Conservation (phyloP, 306 rosid genomes). For the Vachellia collinsii region DNA sequence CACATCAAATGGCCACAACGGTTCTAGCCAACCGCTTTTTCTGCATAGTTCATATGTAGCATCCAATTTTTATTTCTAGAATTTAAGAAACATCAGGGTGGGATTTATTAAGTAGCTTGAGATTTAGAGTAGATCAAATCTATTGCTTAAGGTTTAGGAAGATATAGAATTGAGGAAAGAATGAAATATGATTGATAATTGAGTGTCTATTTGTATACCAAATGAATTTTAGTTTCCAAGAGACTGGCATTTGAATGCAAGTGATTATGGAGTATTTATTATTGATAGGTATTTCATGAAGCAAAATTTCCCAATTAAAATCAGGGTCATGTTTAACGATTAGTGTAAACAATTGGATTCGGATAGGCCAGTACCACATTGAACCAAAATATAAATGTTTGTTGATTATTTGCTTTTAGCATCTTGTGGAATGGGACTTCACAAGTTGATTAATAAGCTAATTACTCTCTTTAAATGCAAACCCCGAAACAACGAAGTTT, state of each 20-base stretch:
- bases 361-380: not conserved
- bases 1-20: slow-evolving; percentile 21
- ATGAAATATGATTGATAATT: no score
- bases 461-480: not conserved
- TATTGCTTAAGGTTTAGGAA: not conserved
- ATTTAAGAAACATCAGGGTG: no score
- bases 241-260: not conserved
- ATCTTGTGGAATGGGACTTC: not conserved
- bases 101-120: not conserved
- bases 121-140: not conserved
- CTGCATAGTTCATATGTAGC: not conserved
- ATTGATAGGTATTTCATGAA: not conserved
- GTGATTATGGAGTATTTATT: not conserved
- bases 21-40: not conserved
- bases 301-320: not conserved
- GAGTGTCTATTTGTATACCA: not conserved
- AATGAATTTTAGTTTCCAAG: not conserved
- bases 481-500: not conserved
- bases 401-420: no score
- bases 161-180: not conserved
- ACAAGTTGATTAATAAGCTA: not conserved
- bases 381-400: not conserved
- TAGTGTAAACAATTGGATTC: no score
- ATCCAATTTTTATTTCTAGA: not conserved
- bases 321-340: not conserved